Base-by-base conservation (phyloP, 2,329 filamentous ascomycete genomes). In the Xylaria sp. region DNA sequence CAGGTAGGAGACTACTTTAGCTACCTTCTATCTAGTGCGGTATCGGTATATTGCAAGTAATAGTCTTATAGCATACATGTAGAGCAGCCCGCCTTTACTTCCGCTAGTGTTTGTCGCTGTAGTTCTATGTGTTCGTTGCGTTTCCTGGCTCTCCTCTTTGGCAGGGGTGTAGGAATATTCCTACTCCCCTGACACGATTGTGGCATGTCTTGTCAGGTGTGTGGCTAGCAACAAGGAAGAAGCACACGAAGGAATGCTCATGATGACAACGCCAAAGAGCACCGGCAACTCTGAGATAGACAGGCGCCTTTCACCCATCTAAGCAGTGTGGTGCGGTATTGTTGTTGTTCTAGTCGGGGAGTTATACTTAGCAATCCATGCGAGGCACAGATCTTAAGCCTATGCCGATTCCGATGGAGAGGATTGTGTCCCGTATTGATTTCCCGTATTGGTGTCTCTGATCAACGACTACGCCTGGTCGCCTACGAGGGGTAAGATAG, bases 301-400 rank as follows among this genome's bases (percentile, higher is more conserved):
- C 5, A 55, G 62, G 55, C 13, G 11, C 25, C n/a, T 20, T 39
- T 49, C 22, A 49, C 17, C 15, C 25, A 10, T 20, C 39, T 7
- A 27, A 22, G 39, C 6, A 59, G 49, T 31, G 31, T 58, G 36
- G 58, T 15, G 47, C 54, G 7, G 45, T 45, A 36, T 45, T 20
- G 3, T 25, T 20, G 6, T 25, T 33, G 20, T 17, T 44, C 31
- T 58, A 17, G 33, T 25, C 38, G 3, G 27, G 20, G 29, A 22
- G 11, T 33, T 29, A 20, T 36, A 4, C n/a, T 20, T 57, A 44
- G 29, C 5, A 31, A 27, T 36, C 13, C 10, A 31, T 29, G 45
- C 17, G n/a, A 9, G 4, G 42, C n/a, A 17, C 10, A 45, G 22
- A 31, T n/a, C 25, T 31, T 31, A 13, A 27, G 20, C 17, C 11